Conservation (phyloP, 2,329 filamentous ascomycete species). For the Arthrobotrys sphaeroides region DNA sequence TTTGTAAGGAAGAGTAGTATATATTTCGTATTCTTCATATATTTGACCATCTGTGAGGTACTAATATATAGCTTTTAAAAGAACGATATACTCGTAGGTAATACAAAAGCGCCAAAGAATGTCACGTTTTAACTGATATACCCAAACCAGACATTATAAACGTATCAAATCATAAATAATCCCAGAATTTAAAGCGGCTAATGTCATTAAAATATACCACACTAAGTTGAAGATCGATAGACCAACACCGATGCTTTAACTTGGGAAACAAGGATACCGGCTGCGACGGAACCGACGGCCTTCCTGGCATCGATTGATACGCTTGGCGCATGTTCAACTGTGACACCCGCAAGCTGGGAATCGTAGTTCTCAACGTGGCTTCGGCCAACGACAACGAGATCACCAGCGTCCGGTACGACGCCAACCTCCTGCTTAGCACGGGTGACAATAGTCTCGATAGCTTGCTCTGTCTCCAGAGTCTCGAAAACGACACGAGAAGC, state of each 20-base stretch:
- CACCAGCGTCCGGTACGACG: conserved; percentile 72
- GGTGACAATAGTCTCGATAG: conserved; percentile 55
- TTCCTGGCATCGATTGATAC: conserved; percentile 63
- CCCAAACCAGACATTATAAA: background rate
- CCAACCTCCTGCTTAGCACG: conserved; percentile 69
- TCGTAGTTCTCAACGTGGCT: conserved; percentile 59
- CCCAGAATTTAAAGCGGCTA: too few species aligned
- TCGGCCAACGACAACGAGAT: conserved; percentile 75
- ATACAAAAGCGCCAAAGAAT: background rate
- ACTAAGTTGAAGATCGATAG: conserved; percentile 14
- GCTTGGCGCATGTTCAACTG: conserved; percentile 51
- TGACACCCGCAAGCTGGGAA: conserved; percentile 53
- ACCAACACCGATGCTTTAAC: conserved; percentile 28
- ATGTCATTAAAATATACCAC: too few species aligned
- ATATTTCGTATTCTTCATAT: background rate
- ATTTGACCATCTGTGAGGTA: background rate
- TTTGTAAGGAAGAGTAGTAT: background rate
- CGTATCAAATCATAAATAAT: background rate
- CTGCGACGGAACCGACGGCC: conserved; percentile 70
- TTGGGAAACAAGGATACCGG: conserved; percentile 60
- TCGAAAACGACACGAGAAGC: conserved; percentile 69
- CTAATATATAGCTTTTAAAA: background rate
- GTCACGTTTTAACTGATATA: background rate
- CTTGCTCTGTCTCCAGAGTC: conserved; percentile 54
- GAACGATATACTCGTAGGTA: background rate